Evolutionary conservation across 352 stramenopile genomes (phyloP), one percentile per base, ranked within the genome.

Genomic region (Pythium monospermum): DNA sequence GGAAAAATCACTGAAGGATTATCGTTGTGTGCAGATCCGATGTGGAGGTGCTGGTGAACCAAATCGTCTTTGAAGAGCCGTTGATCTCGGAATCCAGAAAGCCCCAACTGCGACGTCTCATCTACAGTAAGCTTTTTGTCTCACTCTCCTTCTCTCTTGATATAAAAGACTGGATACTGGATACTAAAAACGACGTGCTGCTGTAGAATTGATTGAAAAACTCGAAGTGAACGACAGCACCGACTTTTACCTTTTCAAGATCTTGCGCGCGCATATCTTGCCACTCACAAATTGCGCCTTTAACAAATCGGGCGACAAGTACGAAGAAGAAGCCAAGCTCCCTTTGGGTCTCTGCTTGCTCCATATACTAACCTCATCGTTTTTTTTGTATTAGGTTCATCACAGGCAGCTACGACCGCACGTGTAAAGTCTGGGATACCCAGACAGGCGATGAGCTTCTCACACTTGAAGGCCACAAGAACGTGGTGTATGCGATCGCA

Each of bases 191-290:
- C n/a, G n/a, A n/a, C n/a, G n/a, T n/a, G 23, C 35, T 42, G 23
- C 11, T 40, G 12, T 43, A 95, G 85, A 98, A 60, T 78, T 98
- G 8, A 97, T 97, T 58, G 92, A 98, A 59, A 97, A 98, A 60
- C 82, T 97, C 13, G 88, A 98, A 48, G 80, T 81, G 43, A 96
- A 97, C 61, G 90, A 97, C 54, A 96, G 71, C 64, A 92, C 87
- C 57, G 92, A 98, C 58, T 98, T 97, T 48, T 98, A 97, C 64
- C 66, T 98, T 6, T 98, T 97, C 69, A 98, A 98, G 75, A 98
- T 98, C 64, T 66, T 98, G 31, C 71, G 90, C 13, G 91, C 92
- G 15, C 94, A 98, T 65, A 98, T 98, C 37, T 65, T 98, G 39
- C 93, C 93, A 22, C 66, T 98, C 41, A 98, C 93, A 23, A 98